Conservation (phyloP, 2,329 filamentous ascomycete species). For the Xylariaceae sp. region DNA sequence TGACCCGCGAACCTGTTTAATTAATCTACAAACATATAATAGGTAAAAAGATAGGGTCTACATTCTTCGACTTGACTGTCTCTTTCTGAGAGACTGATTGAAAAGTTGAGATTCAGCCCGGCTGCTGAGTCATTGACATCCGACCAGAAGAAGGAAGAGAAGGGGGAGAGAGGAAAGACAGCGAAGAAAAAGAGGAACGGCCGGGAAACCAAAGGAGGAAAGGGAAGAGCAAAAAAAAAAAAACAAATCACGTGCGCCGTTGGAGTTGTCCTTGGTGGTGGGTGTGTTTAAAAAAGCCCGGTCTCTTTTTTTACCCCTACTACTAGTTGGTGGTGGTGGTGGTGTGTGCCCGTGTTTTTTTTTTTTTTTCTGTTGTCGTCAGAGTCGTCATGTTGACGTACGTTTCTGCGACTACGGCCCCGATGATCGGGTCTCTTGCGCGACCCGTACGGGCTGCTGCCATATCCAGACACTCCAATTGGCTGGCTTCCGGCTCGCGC, state of each 20-base stretch:
- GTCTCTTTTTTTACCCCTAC: no score
- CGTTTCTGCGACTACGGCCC: neutral
- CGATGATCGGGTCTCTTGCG: constrained; percentile 1
- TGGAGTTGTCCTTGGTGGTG: neutral
- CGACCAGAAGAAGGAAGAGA: neutral
- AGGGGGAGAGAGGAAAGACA: neutral
- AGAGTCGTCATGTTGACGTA: constrained; percentile 14
- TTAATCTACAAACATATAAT: neutral
- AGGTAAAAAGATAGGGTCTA: no score
- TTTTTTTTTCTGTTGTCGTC: neutral
- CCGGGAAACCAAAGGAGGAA: neutral
- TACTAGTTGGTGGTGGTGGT: neutral
- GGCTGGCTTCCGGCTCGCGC: neutral
- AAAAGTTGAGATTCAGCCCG: neutral
- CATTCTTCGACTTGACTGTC: no score
- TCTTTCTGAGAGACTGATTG: neutral
- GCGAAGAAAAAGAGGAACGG: neutral
- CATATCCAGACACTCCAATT: neutral
- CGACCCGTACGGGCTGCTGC: constrained; percentile 1
- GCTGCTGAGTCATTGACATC: neutral
- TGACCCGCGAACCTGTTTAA: neutral
- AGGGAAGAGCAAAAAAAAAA: neutral
- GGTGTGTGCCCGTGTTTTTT: neutral
- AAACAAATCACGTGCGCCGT: no score
- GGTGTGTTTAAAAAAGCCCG: neutral